Base-by-base conservation (phyloP, 495 filamentous ascomycete species). In the Aspergillus sclerotioniger region DNA sequence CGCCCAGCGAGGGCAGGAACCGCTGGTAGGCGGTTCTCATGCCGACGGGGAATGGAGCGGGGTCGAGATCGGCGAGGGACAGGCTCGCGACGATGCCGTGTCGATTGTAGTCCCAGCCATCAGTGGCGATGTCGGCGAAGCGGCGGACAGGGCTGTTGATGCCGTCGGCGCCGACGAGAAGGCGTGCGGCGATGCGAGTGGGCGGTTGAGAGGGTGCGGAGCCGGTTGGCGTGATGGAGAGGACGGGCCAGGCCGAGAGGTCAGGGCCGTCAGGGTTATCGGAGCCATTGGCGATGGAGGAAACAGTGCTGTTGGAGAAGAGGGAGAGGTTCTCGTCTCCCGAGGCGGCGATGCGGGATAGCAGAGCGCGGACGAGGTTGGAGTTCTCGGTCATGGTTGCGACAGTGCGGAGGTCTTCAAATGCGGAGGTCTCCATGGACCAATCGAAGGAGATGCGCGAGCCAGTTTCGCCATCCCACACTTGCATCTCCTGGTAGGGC, bases 381-480 rank as follows among this genome's bases (percentile, higher is more conserved):
- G 86, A 66, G 67, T 99, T 99, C 79, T 99, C 94, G 25, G 84
- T 90, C 94, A 99, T 99, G 66, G 90, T 93, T 10, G 95, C 94
- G 53, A 99, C 92, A 1, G 86, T 88, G 20, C 70, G 70, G 41
- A 73, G 60, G 48, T 77, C 73, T 56, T 79, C 76, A 51, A 78
- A 79, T 3, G 75, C 67, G 2, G 73, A 70, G 16, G 79, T 73
- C 21, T 81, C 80, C 16, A 76, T 72, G 21, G 80, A 75, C 82
- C 85, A 88, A 73, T 94, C 89, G 71, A 99, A 99, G 54, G 89
- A 86, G 69, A 99, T 96, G 47, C 85, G 82, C 37, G 92, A 87
- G 53, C 84, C 90, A 15, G 89, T 88, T 54, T 96, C 85, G 54
- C 94, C 94, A 72, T 99, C 94, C 94, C 94, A 99, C 9, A 98